Evolutionary conservation across 495 filamentous ascomycete genomes (phyloP).

Genomic region (Penicillium salamii): DNA sequence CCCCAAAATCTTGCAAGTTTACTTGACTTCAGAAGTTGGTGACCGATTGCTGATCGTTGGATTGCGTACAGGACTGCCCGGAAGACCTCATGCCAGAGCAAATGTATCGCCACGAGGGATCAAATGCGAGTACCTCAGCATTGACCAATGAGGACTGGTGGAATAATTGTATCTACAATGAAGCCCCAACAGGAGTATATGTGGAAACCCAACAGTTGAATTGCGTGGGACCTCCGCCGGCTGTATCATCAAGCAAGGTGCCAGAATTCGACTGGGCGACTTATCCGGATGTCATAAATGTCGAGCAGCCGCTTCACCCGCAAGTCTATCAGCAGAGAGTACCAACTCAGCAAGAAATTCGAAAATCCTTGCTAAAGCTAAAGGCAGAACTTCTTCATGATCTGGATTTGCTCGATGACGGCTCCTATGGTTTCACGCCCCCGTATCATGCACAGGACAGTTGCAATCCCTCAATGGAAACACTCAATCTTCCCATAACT

Average conservation of each 20-base stretch:
- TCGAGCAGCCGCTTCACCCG: not conserved
- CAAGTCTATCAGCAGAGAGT: not conserved
- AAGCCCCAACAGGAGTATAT: too few relatives aligned
- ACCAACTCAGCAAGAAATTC: not conserved
- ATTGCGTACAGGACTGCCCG: too few relatives aligned
- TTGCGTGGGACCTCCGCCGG: not conserved
- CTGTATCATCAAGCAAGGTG: not conserved
- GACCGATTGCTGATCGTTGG: too few relatives aligned
- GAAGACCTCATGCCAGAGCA: not conserved
- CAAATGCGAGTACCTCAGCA: not conserved
- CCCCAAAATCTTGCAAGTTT: conserved; percentile 1
- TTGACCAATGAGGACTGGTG: not conserved
- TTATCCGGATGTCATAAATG: not conserved
- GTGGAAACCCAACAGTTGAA: too few relatives aligned
- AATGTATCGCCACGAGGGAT: not conserved
- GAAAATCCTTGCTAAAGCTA: conserved; percentile 14
- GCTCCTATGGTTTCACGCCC: not conserved
- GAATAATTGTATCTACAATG: too few relatives aligned
- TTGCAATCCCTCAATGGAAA: not conserved
- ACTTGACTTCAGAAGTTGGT: too few relatives aligned
- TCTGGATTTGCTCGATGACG: conserved; percentile 13
- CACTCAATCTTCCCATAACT: conserved; percentile 17
- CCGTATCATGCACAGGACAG: not conserved
- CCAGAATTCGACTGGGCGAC: not conserved
- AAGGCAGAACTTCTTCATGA: conserved; percentile 18